phyloP scores from a whole-genome alignment of 495 filamentous ascomycete species.

The Viridothelium virens region DNA sequence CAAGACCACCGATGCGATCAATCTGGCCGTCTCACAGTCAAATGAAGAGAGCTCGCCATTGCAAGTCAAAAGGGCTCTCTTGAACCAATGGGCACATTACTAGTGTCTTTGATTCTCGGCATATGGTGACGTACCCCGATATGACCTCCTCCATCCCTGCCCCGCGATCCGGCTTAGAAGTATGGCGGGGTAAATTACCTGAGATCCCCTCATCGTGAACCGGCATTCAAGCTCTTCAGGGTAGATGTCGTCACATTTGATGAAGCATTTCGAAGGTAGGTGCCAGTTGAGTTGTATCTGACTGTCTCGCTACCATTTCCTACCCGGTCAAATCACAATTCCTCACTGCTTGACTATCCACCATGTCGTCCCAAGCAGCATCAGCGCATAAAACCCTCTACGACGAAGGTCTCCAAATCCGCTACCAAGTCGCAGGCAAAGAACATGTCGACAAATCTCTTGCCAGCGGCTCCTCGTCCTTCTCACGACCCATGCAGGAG shows the following conservation, averaged over 20 bases:
- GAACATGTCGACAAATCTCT: constrained; percentile 44
- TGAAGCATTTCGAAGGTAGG: neutral
- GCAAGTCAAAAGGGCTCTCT: no score
- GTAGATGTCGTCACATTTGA: neutral
- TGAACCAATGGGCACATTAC: no score
- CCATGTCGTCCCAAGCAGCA: constrained; percentile 2
- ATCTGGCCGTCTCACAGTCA: no score
- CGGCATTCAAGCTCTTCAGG: neutral
- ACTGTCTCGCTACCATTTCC: neutral
- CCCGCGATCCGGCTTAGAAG: neutral
- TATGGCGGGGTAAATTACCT: neutral
- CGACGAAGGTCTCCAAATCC: constrained; percentile 47
- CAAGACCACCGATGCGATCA: no score
- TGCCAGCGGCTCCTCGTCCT: constrained; percentile 37
- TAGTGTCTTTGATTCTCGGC: no score
- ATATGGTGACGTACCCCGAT: neutral
- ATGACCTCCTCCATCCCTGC: neutral
- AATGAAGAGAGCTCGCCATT: no score
- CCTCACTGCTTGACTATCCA: neutral
- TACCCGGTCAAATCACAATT: neutral
- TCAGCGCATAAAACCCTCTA: constrained; percentile 45
- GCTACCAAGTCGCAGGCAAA: constrained; percentile 46
- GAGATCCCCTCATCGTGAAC: neutral
- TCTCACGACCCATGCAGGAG: constrained; percentile 45
- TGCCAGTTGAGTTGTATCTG: neutral